Evolutionary conservation across 2,329 filamentous ascomycete genomes (phyloP).

Genomic region (Sphaerulina populicola): DNA sequence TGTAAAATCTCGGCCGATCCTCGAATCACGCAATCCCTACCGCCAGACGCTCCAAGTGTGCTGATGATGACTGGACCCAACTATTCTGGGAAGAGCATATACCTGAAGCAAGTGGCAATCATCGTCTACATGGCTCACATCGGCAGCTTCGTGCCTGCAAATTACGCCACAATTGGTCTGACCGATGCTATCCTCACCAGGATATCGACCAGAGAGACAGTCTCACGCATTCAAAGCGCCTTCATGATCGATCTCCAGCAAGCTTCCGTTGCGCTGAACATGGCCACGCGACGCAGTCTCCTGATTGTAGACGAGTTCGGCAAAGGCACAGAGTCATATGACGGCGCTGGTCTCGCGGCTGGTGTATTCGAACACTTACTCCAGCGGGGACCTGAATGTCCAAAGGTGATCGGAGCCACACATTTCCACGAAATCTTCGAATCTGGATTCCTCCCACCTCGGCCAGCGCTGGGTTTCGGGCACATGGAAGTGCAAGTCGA

Average conservation of each 20-base stretch:
- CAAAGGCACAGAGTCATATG: conserved; percentile 57
- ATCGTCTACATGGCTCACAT: conserved; percentile 90
- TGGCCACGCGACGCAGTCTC: conserved; percentile 67
- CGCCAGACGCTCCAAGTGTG: conserved; percentile 49
- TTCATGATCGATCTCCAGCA: conserved; percentile 84
- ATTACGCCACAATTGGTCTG: conserved; percentile 66
- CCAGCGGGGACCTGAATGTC: conserved; percentile 40
- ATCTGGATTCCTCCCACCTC: conserved; percentile 47
- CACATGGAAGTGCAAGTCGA: conserved; percentile 66
- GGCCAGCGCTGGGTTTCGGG: conserved; percentile 49
- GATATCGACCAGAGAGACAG: conserved; percentile 64
- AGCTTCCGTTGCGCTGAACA: conserved; percentile 64
- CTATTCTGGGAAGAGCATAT: conserved; percentile 93
- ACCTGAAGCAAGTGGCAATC: conserved; percentile 83
- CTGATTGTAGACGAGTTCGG: conserved; percentile 90
- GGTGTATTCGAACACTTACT: conserved; percentile 53
- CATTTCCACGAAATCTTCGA: conserved; percentile 70
- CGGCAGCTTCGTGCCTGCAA: conserved; percentile 83
- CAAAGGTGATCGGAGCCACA: conserved; percentile 55
- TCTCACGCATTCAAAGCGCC: conserved; percentile 56
- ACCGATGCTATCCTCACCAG: conserved; percentile 90
- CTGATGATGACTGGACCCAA: conserved; percentile 86
- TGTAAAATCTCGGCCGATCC: conserved; percentile 3
- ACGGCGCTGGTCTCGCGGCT: conserved; percentile 57
- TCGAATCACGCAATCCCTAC: not conserved